Percentiles rank a stretch among this genome's conserved stretches.
Conservation (phyloP, 2,329 filamentous ascomycete species). For the Knufia fluminis region DNA sequence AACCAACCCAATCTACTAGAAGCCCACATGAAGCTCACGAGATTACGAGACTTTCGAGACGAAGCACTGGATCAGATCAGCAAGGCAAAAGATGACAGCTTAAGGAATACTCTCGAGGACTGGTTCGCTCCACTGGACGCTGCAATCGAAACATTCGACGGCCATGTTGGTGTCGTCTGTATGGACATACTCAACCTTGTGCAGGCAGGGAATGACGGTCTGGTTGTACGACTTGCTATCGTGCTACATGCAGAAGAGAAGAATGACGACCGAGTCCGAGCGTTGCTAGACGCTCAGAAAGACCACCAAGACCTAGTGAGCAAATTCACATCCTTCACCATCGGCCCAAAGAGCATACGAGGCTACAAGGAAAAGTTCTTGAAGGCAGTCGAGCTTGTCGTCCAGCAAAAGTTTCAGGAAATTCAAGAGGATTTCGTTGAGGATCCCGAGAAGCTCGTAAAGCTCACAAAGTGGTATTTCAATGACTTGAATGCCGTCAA, state of each 20-base stretch:
- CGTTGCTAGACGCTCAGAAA: conserved; percentile 85
- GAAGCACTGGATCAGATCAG: conserved; percentile 95
- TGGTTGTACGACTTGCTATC: conserved; percentile 84
- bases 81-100: conserved; percentile 59
- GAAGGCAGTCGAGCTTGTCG: conserved; percentile 64
- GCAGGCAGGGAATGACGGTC: conserved; percentile 72
- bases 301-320: conserved; percentile 92
- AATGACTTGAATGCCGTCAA: conserved; percentile 94
- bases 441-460: conserved; percentile 74
- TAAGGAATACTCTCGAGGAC: conserved; percentile 76
- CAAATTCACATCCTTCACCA: conserved; percentile 89
- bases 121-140: conserved; percentile 82
- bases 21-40: conserved; percentile 85
- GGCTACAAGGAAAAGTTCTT: conserved; percentile 97
- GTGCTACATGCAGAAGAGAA: conserved; percentile 95
- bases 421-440: conserved; percentile 67
- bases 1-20: conserved; percentile 86
- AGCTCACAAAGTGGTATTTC: conserved; percentile 91
- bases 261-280: conserved; percentile 83
- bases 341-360: conserved; percentile 80
- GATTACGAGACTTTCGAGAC: conserved; percentile 86
- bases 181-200: conserved; percentile 84
- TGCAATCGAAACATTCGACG: conserved; percentile 89
- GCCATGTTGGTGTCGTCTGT: conserved; percentile 80
- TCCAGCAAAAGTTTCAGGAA: conserved; percentile 63